Evolutionary conservation across 257 asterid species (phyloP).

Genomic region (Craterostigma plantagineum): DNA sequence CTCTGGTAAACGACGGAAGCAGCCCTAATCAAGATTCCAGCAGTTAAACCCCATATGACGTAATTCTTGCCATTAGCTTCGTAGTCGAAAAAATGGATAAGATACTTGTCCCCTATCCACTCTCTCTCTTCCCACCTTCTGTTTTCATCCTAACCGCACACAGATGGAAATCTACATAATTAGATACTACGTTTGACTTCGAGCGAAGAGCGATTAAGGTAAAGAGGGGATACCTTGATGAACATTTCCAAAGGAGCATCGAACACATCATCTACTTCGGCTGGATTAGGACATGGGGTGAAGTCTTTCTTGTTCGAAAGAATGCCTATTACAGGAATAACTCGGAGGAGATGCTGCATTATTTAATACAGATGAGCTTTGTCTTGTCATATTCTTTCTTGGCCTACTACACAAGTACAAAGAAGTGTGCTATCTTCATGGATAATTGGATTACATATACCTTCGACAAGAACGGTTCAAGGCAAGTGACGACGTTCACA

Average conservation of each 20-base stretch:
- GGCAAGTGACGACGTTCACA: conserved; percentile 51
- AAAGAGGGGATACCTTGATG: conserved; percentile 21
- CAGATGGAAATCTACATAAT: no score
- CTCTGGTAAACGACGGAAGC: conserved; percentile 52
- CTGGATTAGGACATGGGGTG: conserved; percentile 32
- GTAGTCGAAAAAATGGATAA: conserved; percentile 63
- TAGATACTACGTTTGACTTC: no score
- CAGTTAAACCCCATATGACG: conserved; percentile 73
- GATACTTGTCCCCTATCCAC: conserved; percentile 39
- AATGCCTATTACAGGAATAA: conserved; percentile 68
- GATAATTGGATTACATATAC: no score
- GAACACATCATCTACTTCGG: conserved; percentile 61
- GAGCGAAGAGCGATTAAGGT: neutral
- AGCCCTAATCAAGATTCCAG: conserved; percentile 48
- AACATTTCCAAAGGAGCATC: conserved; percentile 78
- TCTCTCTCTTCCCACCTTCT: conserved; percentile 42
- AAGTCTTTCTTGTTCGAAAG: conserved; percentile 33
- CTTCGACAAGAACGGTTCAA: conserved; percentile 48
- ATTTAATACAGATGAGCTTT: neutral
- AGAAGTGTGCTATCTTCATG: no score
- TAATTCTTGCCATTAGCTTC: conserved; percentile 18
- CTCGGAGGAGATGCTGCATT: conserved; percentile 34
- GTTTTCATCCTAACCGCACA: conserved; percentile 70
- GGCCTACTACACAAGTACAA: no score
- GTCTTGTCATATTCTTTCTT: no score